Evolutionary conservation across 2,329 filamentous ascomycete species (phyloP), one percentile per base, ranked within the genome.

Genomic region (Cercospora sp.): DNA sequence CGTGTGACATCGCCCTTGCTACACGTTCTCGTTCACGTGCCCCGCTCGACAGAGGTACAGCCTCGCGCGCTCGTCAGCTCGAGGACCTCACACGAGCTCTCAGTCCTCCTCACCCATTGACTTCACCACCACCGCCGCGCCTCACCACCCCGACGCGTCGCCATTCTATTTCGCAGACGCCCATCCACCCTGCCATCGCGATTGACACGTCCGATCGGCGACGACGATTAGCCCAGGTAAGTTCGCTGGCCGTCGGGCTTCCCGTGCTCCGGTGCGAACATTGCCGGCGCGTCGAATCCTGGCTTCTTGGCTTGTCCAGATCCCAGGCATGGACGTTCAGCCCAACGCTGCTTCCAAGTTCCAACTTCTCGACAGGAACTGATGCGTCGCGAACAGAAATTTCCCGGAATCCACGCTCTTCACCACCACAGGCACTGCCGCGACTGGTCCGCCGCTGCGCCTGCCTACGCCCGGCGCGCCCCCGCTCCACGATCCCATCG

Each of bases 321-420:
- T 58, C 45, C 61, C 42, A 63, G 45, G 60, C 36, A 26, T 62
- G 23, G 28, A 28, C 42, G 36, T 55, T 63, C 61, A 63, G 61
- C 61, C 61, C 61, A 55, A 65, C 63, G 53, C 53, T 51, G 20
- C 53, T 28, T 59, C 55, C 55, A 48, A 48, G 23, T 48, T 58
- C 53, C 53, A 26, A 67, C 53, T 67, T 67, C 61, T 45, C 53
- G 39, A 36, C n/a, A 36, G 53, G 20, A 31, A 60, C 66, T 67
- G 60, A 67, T 67, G 66, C 55, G 55, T 64, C 66, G 61, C 57
- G 51, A 28, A 60, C 57, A 61, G 55, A 64, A 58, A 55, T 64
- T 59, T 63, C 30, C 66, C 33, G 30, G 39, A 48, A 59, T 51
- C 62, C 30, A 23, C 53, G 23, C 58, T 36, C 60, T 13, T 13